These are phyloP conservation scores for Tricholoma hemisulphureum DNA, from an alignment of 768 basidiomycete species.

Conservation along the genomic window DNA sequence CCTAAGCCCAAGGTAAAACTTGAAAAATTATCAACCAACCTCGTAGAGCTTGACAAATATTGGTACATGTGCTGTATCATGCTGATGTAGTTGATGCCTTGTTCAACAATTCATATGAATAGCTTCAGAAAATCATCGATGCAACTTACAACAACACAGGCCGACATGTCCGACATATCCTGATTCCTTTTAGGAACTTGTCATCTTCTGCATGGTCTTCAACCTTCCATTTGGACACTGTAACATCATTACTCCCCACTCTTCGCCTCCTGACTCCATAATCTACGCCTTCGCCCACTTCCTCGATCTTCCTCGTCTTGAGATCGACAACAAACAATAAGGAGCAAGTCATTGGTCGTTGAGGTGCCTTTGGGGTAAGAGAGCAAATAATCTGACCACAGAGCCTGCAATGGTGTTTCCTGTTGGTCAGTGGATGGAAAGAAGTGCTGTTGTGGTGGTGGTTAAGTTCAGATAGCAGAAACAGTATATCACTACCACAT, in stretches of 20 bases:
- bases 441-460: conserved; percentile 42
- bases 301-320: conserved; percentile 72
- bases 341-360: conserved; percentile 69
- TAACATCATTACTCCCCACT: conserved; percentile 25
- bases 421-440: conserved; percentile 87
- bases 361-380: conserved; percentile 71
- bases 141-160: conserved; percentile 69
- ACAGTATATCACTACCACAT: conserved; percentile 23
- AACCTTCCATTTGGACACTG: conserved; percentile 36
- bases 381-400: conserved; percentile 93
- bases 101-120: conserved; percentile 7
- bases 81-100: conserved; percentile 79
- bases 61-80: conserved; percentile 58
- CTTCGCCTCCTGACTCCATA: conserved; percentile 69
- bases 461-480: background rate
- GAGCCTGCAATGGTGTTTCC: conserved; percentile 94
- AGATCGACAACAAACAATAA: conserved; percentile 84
- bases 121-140: background rate
- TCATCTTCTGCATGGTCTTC: conserved; percentile 56
- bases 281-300: conserved; percentile 81
- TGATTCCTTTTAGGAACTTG: conserved; percentile 84
- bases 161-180: conserved; percentile 84
- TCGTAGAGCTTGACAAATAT: conserved; percentile 70
- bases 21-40: conserved; percentile 35
- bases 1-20: background rate